Percentiles rank a stretch among this genome's conserved stretches.
phyloP scores from a whole-genome alignment of 352 stramenopile genomes.

The Peronospora destructor region DNA sequence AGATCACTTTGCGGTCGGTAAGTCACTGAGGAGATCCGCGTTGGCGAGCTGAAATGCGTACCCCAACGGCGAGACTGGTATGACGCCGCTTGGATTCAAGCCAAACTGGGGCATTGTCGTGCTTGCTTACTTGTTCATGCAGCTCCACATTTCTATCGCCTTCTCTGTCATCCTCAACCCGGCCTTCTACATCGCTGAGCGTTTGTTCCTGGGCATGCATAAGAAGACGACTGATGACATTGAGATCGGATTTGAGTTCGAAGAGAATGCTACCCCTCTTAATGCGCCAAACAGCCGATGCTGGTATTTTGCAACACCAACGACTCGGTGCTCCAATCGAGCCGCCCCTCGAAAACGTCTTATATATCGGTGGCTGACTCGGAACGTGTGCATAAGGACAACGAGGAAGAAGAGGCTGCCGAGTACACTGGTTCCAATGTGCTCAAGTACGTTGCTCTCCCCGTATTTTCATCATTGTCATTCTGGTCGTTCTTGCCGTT shows the following conservation, averaged over 20 bases:
- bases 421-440: slow-evolving; percentile 30
- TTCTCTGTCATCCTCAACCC: slow-evolving; percentile 57
- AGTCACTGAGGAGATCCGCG: too few relatives aligned
- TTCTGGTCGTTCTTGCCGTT: slow-evolving; percentile 33
- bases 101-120: slow-evolving; percentile 26
- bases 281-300: neutral
- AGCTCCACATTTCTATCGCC: slow-evolving; percentile 35
- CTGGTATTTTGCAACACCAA: slow-evolving; percentile 8
- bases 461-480: slow-evolving; percentile 28
- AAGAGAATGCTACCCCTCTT: neutral
- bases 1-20: too few relatives aligned
- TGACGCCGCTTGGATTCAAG: slow-evolving; percentile 32
- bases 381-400: slow-evolving; percentile 28
- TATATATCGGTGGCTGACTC: slow-evolving; percentile 40
- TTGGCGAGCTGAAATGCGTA: too few relatives aligned
- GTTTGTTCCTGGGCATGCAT: slow-evolving; percentile 37
- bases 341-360: slow-evolving; percentile 35
- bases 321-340: slow-evolving; percentile 5
- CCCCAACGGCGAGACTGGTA: neutral
- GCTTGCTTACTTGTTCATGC: slow-evolving; percentile 45
- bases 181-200: slow-evolving; percentile 41
- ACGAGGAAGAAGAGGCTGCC: slow-evolving; percentile 29
- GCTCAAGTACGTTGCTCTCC: slow-evolving; percentile 27
- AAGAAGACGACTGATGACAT: slow-evolving; percentile 31
- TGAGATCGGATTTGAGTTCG: slow-evolving; percentile 11